Conservation (phyloP, 2,329 filamentous ascomycete genomes). For the Claviceps arundinis region DNA sequence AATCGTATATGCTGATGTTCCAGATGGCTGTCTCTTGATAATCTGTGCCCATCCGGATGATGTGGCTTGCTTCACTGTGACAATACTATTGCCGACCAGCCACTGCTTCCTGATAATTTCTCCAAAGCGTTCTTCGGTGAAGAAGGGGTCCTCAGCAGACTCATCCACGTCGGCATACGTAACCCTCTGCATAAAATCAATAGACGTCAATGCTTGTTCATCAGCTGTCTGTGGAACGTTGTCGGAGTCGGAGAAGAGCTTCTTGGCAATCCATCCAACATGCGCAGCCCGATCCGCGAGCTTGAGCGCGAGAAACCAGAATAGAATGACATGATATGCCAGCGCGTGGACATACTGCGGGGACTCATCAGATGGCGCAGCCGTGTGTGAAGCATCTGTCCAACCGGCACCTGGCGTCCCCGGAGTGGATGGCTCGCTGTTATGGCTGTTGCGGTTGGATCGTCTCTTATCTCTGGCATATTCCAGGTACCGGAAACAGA, state of each 20-base stretch:
- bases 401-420: constrained; percentile 10
- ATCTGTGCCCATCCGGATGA: constrained; percentile 56
- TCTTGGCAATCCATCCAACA: constrained; percentile 81
- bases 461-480: constrained; percentile 61
- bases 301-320: constrained; percentile 90
- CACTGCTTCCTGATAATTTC: constrained; percentile 55
- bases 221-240: constrained; percentile 61
- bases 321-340: constrained; percentile 89
- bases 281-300: constrained; percentile 71
- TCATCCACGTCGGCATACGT: constrained; percentile 78
- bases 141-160: constrained; percentile 51
- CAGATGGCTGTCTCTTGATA: constrained; percentile 58
- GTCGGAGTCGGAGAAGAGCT: constrained; percentile 65
- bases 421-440: constrained; percentile 27
- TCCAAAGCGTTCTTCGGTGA: constrained; percentile 50
- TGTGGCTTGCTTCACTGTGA: constrained; percentile 60
- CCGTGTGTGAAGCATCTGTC: constrained; percentile 20
- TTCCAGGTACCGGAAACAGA: constrained; percentile 87
- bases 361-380: constrained; percentile 50
- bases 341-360: constrained; percentile 89
- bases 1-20: constrained; percentile 45
- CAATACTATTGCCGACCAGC: constrained; percentile 60
- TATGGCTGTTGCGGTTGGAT: constrained; percentile 30
- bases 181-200: constrained; percentile 88
- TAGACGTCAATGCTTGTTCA: constrained; percentile 83